A percentile compares a stretch with the other conserved stretches of the same genome.
Conservation (phyloP, 2,329 filamentous ascomycete species). For the Sarocladium kiliense region DNA sequence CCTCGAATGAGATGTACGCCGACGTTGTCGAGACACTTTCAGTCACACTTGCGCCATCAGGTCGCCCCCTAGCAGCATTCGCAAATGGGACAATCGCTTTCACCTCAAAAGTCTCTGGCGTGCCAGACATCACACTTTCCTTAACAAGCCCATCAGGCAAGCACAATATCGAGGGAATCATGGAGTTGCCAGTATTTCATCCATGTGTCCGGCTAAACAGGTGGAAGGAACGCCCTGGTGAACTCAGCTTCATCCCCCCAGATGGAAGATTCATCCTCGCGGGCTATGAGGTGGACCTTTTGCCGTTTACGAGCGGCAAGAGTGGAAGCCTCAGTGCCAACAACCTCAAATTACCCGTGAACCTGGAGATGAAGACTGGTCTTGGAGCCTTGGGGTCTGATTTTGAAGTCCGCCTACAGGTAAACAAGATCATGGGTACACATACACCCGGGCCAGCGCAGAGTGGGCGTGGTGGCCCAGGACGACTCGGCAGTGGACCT, state of each 20-base stretch:
- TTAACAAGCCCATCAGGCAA: constrained; percentile 78
- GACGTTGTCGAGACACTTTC: constrained; percentile 88
- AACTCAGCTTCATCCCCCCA: constrained; percentile 92
- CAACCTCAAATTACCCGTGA: constrained; percentile 75
- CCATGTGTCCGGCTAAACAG: constrained; percentile 86
- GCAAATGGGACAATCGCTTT: constrained; percentile 92
- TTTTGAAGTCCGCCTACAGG: constrained; percentile 78
- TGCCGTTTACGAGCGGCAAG: constrained; percentile 63
- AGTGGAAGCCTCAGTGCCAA: constrained; percentile 50
- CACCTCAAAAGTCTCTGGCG: constrained; percentile 88
- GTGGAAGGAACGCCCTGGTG: constrained; percentile 84
- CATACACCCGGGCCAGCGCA: constrained; percentile 23
- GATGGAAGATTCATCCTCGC: constrained; percentile 91
- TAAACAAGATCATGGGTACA: constrained; percentile 59
- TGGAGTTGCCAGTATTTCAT: constrained; percentile 91
- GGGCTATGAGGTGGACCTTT: constrained; percentile 87
- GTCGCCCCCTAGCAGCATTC: constrained; percentile 78
- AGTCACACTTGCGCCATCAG: constrained; percentile 86
- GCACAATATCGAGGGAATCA: constrained; percentile 65
- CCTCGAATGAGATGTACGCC: constrained; percentile 94
- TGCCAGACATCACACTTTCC: constrained; percentile 82
- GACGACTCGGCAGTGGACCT: constrained; percentile 29
- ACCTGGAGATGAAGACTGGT: constrained; percentile 74
- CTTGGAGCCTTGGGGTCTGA: constrained; percentile 72
- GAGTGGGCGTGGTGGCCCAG: constrained; percentile 36